These are phyloP conservation scores for Botrytis squamosa DNA, from an alignment of 2,329 filamentous ascomycete species.

Conservation along the genomic window DNA sequence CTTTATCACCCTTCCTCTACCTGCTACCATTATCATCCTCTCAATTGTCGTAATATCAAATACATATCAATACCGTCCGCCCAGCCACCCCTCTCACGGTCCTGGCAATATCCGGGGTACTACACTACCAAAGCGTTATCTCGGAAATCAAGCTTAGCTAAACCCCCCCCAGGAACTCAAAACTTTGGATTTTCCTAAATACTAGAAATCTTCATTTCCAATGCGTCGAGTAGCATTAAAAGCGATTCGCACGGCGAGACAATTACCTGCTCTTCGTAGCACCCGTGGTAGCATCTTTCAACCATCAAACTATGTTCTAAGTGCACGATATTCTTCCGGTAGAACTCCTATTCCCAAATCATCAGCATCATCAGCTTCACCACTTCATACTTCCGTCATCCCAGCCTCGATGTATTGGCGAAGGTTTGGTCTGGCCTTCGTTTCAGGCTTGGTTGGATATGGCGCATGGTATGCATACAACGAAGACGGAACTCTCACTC, in stretches of 20 bases:
- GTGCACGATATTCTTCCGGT: conserved; percentile 46
- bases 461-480: conserved; percentile 75
- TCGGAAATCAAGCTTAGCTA: conserved; percentile 19
- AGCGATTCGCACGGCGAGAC: conserved; percentile 66
- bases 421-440: conserved; percentile 63
- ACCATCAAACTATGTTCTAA: conserved; percentile 45
- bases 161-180: conserved; percentile 14
- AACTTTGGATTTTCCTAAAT: neutral
- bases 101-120: conserved; percentile 12
- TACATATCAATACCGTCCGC: no score
- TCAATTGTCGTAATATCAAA: neutral
- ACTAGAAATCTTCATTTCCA: conserved; percentile 38
- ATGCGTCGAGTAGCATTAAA: conserved; percentile 74
- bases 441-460: conserved; percentile 68
- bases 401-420: conserved; percentile 70
- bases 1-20: neutral
- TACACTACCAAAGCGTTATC: conserved; percentile 18
- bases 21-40: neutral
- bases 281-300: conserved; percentile 46
- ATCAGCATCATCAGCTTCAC: conserved; percentile 30
- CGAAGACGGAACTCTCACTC: conserved; percentile 34
- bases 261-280: conserved; percentile 59
- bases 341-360: conserved; percentile 20
- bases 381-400: conserved; percentile 27
- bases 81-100: neutral